Evolutionary conservation across 306 rosid genomes (phyloP).

Genomic region (Astragalus membranaceus): DNA sequence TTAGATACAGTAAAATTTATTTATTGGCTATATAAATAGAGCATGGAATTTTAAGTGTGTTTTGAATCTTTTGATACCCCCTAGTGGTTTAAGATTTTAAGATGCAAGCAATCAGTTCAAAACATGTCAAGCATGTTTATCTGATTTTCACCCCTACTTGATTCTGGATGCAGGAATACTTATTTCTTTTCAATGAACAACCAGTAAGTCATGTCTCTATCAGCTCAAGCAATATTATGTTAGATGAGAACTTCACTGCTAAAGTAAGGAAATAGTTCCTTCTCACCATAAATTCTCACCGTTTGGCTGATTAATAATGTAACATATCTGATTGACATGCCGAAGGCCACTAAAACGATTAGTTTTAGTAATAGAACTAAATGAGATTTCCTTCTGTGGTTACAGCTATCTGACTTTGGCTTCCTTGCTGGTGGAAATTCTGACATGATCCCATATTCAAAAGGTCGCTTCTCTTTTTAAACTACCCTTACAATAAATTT

Average conservation of each 20-base stretch:
- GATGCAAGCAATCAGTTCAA: not conserved
- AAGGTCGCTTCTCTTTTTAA: slow-evolving; percentile 40
- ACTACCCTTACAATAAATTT: not conserved
- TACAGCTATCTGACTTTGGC: slow-evolving; percentile 74
- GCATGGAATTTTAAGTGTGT: not conserved
- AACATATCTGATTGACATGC: slow-evolving; percentile 2
- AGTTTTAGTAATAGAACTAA: not conserved
- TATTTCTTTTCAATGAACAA: slow-evolving; percentile 76
- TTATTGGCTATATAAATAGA: not conserved
- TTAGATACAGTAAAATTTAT: not conserved
- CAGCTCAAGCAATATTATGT: slow-evolving; percentile 71
- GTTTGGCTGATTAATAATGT: not conserved
- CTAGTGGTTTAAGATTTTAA: not conserved
- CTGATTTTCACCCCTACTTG: slow-evolving; percentile 11
- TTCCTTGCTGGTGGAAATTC: slow-evolving; percentile 37
- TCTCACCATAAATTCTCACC: slow-evolving; percentile 2
- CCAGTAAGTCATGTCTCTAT: slow-evolving; percentile 73
- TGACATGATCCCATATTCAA: slow-evolving; percentile 32
- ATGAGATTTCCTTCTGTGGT: slow-evolving; percentile 9
- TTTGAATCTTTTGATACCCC: no score
- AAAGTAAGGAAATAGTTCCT: slow-evolving; percentile 43
- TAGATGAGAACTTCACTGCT: slow-evolving; percentile 76
- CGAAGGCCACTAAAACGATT: not conserved
- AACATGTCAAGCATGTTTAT: not conserved
- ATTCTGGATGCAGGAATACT: slow-evolving; percentile 64